Conservation (phyloP, 768 basidiomycete species). For the Calocybe cyanea region DNA sequence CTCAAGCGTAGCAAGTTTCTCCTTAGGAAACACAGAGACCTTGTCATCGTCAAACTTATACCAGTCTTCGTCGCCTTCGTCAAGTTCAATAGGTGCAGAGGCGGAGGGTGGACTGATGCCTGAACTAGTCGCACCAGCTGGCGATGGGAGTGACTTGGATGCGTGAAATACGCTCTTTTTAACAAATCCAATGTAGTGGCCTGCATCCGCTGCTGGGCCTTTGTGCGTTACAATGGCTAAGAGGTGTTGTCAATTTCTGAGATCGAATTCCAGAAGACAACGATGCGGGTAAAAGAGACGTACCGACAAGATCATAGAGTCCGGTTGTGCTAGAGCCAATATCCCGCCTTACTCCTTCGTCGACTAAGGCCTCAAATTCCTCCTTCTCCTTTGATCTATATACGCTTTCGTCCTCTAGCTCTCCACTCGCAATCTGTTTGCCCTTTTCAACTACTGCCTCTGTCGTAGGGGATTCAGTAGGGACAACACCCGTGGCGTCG, state of each 20-base stretch:
- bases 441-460: slow-evolving; percentile 21
- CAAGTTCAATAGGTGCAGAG: slow-evolving; percentile 29
- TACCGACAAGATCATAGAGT: slow-evolving; percentile 89
- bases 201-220: slow-evolving; percentile 90
- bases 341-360: slow-evolving; percentile 60
- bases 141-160: slow-evolving; percentile 21
- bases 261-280: background rate
- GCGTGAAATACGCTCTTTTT: slow-evolving; percentile 71
- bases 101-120: slow-evolving; percentile 13
- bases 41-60: slow-evolving; percentile 98
- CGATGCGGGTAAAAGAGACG: background rate
- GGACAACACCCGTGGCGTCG: slow-evolving; percentile 23
- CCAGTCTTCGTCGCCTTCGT: slow-evolving; percentile 81
- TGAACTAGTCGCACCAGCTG: slow-evolving; percentile 15
- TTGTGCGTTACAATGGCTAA: slow-evolving; percentile 98
- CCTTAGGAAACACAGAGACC: slow-evolving; percentile 79
- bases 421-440: slow-evolving; percentile 32
- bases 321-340: slow-evolving; percentile 74
- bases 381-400: slow-evolving; percentile 61
- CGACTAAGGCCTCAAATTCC: slow-evolving; percentile 62
- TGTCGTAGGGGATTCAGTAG: slow-evolving; percentile 17
- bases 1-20: slow-evolving; percentile 80
- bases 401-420: slow-evolving; percentile 62
- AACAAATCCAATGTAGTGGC: slow-evolving; percentile 93
- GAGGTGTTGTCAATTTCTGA: too few species aligned